A percentile compares a stretch with the other conserved stretches of the same genome.
phyloP scores from a whole-genome alignment of 257 asterid genomes.

The Lycium ferocissimum region DNA sequence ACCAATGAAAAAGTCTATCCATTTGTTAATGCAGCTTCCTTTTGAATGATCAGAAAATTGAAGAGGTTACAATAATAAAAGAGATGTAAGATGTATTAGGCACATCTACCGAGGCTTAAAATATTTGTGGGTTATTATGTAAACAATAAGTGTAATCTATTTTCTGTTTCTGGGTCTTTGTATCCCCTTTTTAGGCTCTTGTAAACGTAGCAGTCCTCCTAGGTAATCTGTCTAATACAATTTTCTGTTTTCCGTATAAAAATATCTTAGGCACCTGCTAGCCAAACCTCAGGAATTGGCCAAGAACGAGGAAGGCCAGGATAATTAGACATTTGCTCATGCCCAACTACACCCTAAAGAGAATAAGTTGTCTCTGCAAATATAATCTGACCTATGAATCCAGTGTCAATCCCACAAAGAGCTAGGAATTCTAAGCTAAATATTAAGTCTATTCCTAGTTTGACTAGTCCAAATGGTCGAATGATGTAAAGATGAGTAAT shows the following conservation, averaged over 20 bases:
- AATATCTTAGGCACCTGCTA: conserved; percentile 1
- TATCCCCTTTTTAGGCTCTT: neutral
- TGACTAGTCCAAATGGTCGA: neutral
- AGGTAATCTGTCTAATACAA: neutral
- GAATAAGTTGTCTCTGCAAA: neutral
- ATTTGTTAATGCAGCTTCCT: conserved; percentile 2
- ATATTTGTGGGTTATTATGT: neutral
- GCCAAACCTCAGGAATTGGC: neutral
- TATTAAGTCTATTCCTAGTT: neutral
- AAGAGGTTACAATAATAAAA: neutral
- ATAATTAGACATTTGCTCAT: neutral
- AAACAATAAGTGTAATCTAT: neutral
- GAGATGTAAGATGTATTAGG: neutral
- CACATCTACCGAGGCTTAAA: neutral
- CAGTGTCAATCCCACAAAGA: neutral
- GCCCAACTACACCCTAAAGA: neutral
- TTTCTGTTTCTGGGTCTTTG: neutral
- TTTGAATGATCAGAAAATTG: neutral
- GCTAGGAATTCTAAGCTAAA: neutral
- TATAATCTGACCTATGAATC: neutral
- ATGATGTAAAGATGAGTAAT: neutral
- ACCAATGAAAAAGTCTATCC: neutral
- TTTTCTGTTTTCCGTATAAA: neutral
- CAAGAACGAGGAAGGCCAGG: neutral
- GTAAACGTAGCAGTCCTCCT: neutral